Conservation (phyloP, 345 rosid genomes). For the Eucalyptus virginea region DNA sequence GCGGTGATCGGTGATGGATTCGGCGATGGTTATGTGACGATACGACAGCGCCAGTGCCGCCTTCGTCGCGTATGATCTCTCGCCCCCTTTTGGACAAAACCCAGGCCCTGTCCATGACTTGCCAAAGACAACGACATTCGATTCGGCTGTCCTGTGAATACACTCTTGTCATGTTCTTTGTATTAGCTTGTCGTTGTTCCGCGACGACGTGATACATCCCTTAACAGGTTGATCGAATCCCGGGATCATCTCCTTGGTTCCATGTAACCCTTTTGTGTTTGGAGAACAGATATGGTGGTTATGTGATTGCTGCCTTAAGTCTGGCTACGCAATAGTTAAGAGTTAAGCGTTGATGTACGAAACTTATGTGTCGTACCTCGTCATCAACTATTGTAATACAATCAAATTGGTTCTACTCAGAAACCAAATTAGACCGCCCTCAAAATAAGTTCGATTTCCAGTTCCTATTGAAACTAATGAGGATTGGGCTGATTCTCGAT, state of each 20-base stretch:
- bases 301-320: background rate
- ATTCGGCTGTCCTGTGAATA: background rate
- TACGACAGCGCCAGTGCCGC: background rate
- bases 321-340: background rate
- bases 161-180: background rate
- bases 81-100: background rate
- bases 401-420: fast-evolving
- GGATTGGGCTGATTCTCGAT: fast-evolving
- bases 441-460: no score
- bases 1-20: background rate
- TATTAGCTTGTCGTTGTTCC: background rate
- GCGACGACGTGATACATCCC: background rate
- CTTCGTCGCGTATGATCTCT: background rate
- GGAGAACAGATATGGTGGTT: background rate
- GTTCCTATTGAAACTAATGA: no score
- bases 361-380: fast-evolving
- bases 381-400: background rate
- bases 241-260: background rate
- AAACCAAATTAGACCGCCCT: fast-evolving
- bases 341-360: background rate
- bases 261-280: background rate
- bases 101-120: background rate
- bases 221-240: background rate
- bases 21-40: background rate
- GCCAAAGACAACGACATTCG: background rate